These are phyloP conservation scores for Rhinocladiella similis DNA, from an alignment of 2,329 filamentous ascomycete genomes.

Conservation along the genomic window DNA sequence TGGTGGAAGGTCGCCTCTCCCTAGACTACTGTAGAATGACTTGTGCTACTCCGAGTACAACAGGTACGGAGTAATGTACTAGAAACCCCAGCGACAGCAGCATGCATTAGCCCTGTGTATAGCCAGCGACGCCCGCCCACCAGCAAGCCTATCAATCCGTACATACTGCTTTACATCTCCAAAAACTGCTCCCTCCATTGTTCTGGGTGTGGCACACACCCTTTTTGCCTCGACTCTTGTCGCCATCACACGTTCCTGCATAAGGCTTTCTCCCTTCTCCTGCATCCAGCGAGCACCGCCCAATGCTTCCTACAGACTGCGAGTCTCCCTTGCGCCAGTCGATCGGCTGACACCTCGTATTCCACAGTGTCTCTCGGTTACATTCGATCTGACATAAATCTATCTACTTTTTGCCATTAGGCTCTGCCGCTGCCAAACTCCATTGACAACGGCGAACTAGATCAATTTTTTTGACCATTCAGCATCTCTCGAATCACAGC, in stretches of 20 bases:
- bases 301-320: conserved; percentile 2
- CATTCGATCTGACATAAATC: background rate
- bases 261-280: conserved; percentile 12
- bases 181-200: conserved; percentile 1
- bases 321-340: conserved; percentile 3
- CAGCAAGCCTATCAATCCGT: background rate
- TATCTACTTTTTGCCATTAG: background rate
- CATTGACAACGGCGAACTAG: background rate
- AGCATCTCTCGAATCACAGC: background rate
- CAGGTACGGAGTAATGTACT: too few species aligned
- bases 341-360: conserved; percentile 10
- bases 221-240: background rate
- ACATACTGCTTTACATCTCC: background rate
- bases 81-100: background rate
- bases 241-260: conserved; percentile 21
- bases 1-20: background rate
- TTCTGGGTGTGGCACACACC: conserved; percentile 2
- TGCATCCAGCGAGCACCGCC: background rate
- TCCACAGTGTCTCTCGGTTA: background rate
- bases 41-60: too few species aligned
- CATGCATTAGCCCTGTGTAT: background rate
- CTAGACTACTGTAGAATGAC: too few species aligned
- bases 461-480: background rate
- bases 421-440: background rate
- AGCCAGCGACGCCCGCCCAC: background rate